Base-by-base conservation (phyloP, 192 early-diverging fungal genomes). In the Coemansia umbellata region DNA sequence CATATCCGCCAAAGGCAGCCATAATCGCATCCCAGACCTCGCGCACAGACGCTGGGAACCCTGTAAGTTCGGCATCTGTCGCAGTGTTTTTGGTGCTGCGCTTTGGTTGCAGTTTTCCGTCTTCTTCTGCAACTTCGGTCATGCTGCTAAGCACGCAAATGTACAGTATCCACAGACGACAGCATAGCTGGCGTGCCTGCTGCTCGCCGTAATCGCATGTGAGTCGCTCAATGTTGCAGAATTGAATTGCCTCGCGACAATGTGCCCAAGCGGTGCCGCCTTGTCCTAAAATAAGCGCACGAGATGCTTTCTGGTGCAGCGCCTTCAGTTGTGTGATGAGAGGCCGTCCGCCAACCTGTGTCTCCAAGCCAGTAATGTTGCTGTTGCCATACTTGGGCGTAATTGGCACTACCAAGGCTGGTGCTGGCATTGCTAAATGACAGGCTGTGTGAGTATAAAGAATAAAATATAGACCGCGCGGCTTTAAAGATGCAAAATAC, bases 121-220 rank as follows among this genome's bases (percentile, higher is more conserved):
- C 73, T 23, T 59, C 56, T 23, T 68, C 73, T 1, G 63, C 54
- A 11, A 66, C 30, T 22, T 74, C 70, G 0, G 70, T 43, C 28
- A 75, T 35, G 40, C 66, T 75, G 66, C 73, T 75, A 31, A 75
- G 52, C 30, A 69, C 66, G 53, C 73, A 75, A 18, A 75, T 75
- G 31, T 75, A 64, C 31, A 75, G 66, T 11, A 69, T 75, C 73
- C 73, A 75, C 47, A 69, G 53, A 5, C 73, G 73, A 15, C 65
- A 68, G 51, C 73, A 69, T 50, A 75, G 54, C 57, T 75, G 73
- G 11, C 62, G 65, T 14, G 73, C 65, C 36, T 75, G 66, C 30
- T 69, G 56, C 58, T 64, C 53, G 22, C 65, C 61, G 31, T 63
- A 61, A 21, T 74, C 70, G 55, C 47, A 5, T 19, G 59, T 42